Evolutionary conservation across 2,329 filamentous ascomycete species (phyloP).

Genomic region (Metarhizium anisopliae): DNA sequence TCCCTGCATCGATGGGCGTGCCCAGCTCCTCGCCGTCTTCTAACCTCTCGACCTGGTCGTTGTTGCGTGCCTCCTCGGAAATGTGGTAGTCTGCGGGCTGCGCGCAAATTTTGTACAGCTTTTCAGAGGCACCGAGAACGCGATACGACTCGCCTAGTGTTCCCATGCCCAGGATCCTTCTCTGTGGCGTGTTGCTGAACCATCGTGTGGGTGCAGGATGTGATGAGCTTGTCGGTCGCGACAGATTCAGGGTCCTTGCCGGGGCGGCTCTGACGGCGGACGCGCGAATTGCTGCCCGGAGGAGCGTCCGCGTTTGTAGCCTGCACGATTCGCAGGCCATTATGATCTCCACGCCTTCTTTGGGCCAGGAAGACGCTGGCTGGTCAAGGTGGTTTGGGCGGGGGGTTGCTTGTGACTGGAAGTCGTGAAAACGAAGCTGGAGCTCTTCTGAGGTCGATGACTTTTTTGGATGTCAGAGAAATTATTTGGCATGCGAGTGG

Average conservation of each 20-base stretch:
- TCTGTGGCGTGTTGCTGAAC: constrained; percentile 27
- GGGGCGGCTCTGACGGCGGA: constrained; percentile 17
- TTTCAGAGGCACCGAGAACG: constrained; percentile 70
- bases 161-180: constrained; percentile 24
- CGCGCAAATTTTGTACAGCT: constrained; percentile 68
- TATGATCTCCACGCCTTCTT: not conserved
- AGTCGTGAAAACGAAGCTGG: not conserved
- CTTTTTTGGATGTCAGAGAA: not conserved
- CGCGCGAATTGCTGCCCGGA: constrained; percentile 24
- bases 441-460: not conserved
- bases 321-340: constrained; percentile 43
- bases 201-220: constrained; percentile 16
- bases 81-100: constrained; percentile 69
- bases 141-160: constrained; percentile 49
- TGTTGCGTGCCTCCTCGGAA: constrained; percentile 55
- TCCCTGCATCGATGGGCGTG: constrained; percentile 18
- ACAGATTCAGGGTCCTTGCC: constrained; percentile 9
- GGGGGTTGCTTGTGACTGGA: not conserved
- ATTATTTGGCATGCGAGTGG: not conserved
- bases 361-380: not conserved
- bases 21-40: constrained; percentile 78
- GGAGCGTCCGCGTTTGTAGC: constrained; percentile 31
- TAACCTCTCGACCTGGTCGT: constrained; percentile 59
- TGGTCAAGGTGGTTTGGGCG: not conserved
- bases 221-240: not conserved